Percentiles rank a stretch among this genome's conserved stretches.
Conservation (phyloP, 371 early-diverging fungal genomes). For the Rhizopus stolonifer region DNA sequence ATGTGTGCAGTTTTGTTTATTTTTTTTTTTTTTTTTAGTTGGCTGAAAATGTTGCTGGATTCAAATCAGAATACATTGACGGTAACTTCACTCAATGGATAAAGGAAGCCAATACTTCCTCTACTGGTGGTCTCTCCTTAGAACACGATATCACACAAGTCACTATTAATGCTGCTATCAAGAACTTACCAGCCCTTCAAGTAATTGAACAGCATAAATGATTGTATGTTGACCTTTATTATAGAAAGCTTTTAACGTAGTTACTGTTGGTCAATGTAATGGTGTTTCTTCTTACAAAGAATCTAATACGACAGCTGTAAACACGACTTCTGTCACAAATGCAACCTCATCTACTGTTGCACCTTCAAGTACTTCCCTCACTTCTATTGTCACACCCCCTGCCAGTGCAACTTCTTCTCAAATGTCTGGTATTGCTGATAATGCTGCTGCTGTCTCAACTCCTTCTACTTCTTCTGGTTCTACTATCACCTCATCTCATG, state of each 20-base stretch:
- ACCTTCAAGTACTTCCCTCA: constrained; percentile 21
- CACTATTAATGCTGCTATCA: constrained; percentile 63
- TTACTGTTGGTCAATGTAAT: constrained; percentile 43
- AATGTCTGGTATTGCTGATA: too few relatives aligned
- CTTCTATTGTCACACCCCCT: constrained; percentile 13
- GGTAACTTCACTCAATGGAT: constrained; percentile 52
- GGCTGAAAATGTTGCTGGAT: constrained; percentile 28
- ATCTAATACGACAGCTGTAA: constrained; percentile 13
- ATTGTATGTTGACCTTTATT: neutral
- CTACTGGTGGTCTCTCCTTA: constrained; percentile 53
- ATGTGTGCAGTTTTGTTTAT: too few relatives aligned
- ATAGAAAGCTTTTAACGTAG: constrained; percentile 43
- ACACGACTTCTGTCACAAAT: constrained; percentile 11
- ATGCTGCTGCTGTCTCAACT: constrained; percentile 2
- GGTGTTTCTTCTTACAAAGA: constrained; percentile 44
- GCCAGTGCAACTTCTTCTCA: neutral
- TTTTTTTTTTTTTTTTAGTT: constrained; percentile 15
- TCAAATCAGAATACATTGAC: constrained; percentile 43
- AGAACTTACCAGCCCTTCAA: constrained; percentile 50
- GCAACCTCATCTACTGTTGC: constrained; percentile 17
- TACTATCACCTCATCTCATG: neutral
- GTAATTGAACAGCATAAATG: constrained; percentile 5
- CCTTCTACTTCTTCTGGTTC: neutral
- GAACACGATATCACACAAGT: constrained; percentile 55
- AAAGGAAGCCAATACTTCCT: constrained; percentile 37